Conservation (phyloP, 2,329 filamentous ascomycete species). For the Xenoacremonium recifei region DNA sequence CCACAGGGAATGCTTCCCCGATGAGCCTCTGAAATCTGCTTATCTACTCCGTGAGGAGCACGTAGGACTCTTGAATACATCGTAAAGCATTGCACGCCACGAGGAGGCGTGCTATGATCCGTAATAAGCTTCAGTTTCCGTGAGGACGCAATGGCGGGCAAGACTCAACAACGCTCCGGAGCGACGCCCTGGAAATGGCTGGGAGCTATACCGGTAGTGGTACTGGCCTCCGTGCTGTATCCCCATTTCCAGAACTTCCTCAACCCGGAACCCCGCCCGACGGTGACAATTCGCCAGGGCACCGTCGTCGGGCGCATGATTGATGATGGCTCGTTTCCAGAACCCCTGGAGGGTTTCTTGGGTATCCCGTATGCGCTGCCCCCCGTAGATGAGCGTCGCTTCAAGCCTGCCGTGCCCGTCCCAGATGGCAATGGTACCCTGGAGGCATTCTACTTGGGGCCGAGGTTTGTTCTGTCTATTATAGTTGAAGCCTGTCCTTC, state of each 20-base stretch:
- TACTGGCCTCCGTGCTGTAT: conserved; percentile 14
- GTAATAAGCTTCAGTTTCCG: background rate
- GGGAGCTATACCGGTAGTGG: conserved; percentile 14
- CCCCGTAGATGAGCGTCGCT: conserved; percentile 42
- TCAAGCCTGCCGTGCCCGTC: conserved; percentile 33
- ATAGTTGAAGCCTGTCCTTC: no score
- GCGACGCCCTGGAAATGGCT: conserved; percentile 14
- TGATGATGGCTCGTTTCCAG: conserved; percentile 26
- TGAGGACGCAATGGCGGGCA: background rate
- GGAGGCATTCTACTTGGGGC: conserved; percentile 23
- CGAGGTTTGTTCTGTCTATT: conserved; percentile 15
- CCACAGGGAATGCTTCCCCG: conserved; percentile 2
- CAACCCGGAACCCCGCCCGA: conserved; percentile 8
- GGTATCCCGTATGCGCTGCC: conserved; percentile 47
- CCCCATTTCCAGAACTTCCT: conserved; percentile 4
- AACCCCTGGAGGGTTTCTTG: conserved; percentile 40
- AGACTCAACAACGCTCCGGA: conserved; percentile 1
- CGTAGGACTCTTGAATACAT: no score
- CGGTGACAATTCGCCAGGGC: conserved; percentile 30
- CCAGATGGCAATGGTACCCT: conserved; percentile 22
- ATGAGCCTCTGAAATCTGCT: background rate
- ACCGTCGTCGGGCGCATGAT: conserved; percentile 29
- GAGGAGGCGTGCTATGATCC: background rate
- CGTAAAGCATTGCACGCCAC: background rate
- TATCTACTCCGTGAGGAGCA: no score